These are phyloP conservation scores for Septoria linicola DNA, from an alignment of 2,329 filamentous ascomycete species.

Conservation along the genomic window DNA sequence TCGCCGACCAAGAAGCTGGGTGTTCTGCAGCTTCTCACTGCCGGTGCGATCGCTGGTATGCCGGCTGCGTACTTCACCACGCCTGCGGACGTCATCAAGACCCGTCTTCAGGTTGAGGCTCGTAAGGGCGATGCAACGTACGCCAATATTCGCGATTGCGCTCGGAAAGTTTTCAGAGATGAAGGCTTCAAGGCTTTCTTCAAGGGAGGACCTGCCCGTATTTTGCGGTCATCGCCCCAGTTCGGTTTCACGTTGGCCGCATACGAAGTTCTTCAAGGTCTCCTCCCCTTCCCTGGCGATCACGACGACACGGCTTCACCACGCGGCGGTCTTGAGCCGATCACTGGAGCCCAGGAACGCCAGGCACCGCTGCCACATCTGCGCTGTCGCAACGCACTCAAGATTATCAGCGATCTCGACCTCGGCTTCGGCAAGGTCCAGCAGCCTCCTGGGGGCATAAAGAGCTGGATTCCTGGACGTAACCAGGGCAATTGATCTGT, in stretches of 20 bases:
- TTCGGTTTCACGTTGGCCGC: conserved; percentile 97
- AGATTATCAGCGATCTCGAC: conserved; percentile 92
- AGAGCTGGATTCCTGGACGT: conserved; percentile 9
- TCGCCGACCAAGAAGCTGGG: conserved; percentile 82
- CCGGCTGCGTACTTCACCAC: conserved; percentile 79
- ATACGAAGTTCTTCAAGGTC: conserved; percentile 84
- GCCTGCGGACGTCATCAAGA: conserved; percentile 99
- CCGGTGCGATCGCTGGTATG: conserved; percentile 76
- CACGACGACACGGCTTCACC: conserved; percentile 49
- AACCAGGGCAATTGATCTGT: neutral
- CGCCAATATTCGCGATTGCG: conserved; percentile 81
- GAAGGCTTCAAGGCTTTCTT: conserved; percentile 97
- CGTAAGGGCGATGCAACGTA: conserved; percentile 91
- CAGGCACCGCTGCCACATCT: conserved; percentile 64
- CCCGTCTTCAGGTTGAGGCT: conserved; percentile 92
- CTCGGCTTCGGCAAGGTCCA: conserved; percentile 82
- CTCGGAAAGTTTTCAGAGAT: conserved; percentile 77
- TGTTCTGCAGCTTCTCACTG: conserved; percentile 84
- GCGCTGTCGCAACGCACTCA: conserved; percentile 83
- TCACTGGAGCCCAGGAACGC: conserved; percentile 63
- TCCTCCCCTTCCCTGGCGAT: conserved; percentile 74
- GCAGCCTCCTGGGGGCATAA: conserved; percentile 25
- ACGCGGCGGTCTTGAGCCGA: conserved; percentile 61
- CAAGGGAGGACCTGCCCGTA: conserved; percentile 95
- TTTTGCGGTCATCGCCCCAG: conserved; percentile 90